Base-by-base conservation (phyloP, 2,329 filamentous ascomycete genomes). In the Fusarium sp. region DNA sequence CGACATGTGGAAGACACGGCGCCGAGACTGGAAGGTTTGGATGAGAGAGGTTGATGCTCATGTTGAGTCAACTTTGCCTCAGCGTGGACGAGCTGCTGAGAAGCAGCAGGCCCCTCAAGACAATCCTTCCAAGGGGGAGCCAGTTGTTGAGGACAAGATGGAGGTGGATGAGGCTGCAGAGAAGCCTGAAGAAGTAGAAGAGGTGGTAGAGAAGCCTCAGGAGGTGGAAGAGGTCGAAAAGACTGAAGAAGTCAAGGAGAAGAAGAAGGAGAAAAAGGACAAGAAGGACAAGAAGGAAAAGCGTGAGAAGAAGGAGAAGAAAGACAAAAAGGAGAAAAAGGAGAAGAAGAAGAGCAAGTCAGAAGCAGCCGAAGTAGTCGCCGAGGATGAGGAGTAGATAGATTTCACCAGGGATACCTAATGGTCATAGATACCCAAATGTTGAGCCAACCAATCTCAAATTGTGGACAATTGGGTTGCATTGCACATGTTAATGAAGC, bases 1-100 rank as follows among this genome's bases (percentile, higher is more conserved):
- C 14, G 89, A 91, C 69, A 78, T 87, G 80, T 91, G 88, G 88
- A 87, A 86, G 77, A 86, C 86, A 57, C 82, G 86, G 48, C 81
- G 85, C 58, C 80, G 83, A 18, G 89, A 90, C 58, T 91, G 89
- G 89, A 87, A 89, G 71, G 77, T 82, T 4, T 90, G 88, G 87
- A 86, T 86, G 69, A 90, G 88, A 81, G 88, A 89, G 73, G 83
- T 86, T 20, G 79, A 80, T 45, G 74, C 72, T 22, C 68, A 66
- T 10, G 63, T 76, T 57, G 70, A 78, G 22, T 69, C 52, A n/a
- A 76, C 68, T 29, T 64, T 72, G 35, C 71, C 73, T 2, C 69
- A 70, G 14, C 74, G 67, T 16, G 72, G 69, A 29, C 77, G 48
- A 39, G 62, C 43, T 50, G 18, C 37, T 9, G 67, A 75, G 56